These are phyloP conservation scores for Heliamphora exappendiculata DNA, from an alignment of 148 eudicot species.

Conservation along the genomic window DNA sequence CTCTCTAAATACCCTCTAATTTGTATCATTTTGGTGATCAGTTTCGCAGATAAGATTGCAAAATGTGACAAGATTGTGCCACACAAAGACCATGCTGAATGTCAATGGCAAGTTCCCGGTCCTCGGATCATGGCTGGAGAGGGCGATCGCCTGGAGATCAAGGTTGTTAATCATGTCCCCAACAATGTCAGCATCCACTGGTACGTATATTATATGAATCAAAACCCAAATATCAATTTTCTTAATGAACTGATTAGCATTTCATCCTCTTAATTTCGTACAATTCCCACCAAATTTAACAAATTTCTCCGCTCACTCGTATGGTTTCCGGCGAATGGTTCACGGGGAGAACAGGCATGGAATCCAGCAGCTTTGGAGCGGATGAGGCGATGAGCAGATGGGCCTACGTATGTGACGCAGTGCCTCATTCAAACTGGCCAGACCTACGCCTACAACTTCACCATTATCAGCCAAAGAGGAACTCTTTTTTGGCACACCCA, in stretches of 20 bases:
- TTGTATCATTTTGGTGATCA: not conserved
- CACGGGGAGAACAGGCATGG: constrained; percentile 44
- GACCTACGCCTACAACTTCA: constrained; percentile 55
- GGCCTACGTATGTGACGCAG: constrained; percentile 56
- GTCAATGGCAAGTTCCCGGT: constrained; percentile 71
- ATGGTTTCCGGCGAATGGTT: not conserved
- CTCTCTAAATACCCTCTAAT: not conserved
- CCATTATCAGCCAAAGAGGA: constrained; percentile 56
- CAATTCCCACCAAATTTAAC: not conserved
- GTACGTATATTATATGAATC: constrained; percentile 17
- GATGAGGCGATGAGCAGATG: constrained; percentile 65
- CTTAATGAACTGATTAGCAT: not conserved
- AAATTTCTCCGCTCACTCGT: not conserved
- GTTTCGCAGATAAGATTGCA: constrained; percentile 37
- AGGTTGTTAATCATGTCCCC: constrained; percentile 46
- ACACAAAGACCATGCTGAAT: constrained; percentile 53
- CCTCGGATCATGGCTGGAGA: constrained; percentile 55
- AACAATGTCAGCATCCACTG: constrained; percentile 59
- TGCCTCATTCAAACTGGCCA: constrained; percentile 59
- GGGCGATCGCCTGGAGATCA: constrained; percentile 47
- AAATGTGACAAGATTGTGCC: constrained; percentile 62
- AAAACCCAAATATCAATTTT: too few relatives aligned
- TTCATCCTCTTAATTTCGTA: too few relatives aligned
- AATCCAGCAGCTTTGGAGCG: constrained; percentile 40
- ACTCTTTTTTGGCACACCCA: constrained; percentile 62